These are phyloP conservation scores for Coelastrella sp. DNA, from an alignment of 139 green algal genomes.

Conservation along the genomic window DNA sequence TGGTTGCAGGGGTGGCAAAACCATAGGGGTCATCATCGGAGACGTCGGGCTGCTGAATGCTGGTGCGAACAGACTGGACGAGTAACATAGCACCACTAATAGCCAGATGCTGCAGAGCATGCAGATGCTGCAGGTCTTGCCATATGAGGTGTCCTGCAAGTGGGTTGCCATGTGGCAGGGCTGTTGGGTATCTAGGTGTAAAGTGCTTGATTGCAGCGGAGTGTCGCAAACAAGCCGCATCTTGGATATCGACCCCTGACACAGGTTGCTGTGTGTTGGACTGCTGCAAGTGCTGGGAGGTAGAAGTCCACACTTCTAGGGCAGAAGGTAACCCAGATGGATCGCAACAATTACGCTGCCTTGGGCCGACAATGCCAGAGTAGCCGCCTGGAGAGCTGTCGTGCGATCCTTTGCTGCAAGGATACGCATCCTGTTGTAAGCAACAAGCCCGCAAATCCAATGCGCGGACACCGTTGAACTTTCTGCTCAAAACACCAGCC, in stretches of 20 bases:
- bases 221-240: neutral
- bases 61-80: neutral
- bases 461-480: neutral
- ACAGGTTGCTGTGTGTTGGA: no score
- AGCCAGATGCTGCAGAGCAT: neutral
- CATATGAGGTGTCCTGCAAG: neutral
- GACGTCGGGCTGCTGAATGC: neutral
- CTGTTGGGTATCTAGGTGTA: neutral
- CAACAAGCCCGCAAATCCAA: neutral
- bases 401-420: no score
- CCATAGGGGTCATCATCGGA: neutral
- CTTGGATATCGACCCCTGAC: no score
- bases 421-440: neutral
- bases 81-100: slow-evolving; percentile 14
- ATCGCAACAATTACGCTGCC: no score
- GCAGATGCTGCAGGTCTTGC: slow-evolving; percentile 7
- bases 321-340: no score
- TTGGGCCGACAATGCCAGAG: neutral
- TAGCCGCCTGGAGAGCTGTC: no score
- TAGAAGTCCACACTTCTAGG: no score
- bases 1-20: neutral
- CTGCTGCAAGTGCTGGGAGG: no score
- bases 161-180: neutral
- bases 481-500: neutral
- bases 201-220: slow-evolving; percentile 13